Percentiles rank a stretch among this genome's conserved stretches.
Conservation (phyloP, 805 yeast species). For the Saccharomycopsis fermentans region DNA sequence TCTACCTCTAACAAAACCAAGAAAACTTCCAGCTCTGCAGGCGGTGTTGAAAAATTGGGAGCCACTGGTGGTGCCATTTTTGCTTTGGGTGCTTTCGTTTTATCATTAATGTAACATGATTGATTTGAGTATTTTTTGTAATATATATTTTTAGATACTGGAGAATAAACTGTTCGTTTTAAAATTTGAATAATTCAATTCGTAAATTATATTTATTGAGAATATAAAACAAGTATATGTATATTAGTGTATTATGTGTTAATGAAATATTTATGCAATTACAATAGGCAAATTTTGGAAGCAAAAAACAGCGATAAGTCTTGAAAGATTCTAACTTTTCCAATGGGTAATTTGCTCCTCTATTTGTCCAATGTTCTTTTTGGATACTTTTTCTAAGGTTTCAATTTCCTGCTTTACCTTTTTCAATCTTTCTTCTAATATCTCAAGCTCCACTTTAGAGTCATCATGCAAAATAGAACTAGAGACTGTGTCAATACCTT, state of each 20-base stretch:
- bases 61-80: neutral
- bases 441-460: slow-evolving; percentile 7
- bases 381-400: slow-evolving; percentile 3
- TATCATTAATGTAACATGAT: neutral
- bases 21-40: neutral
- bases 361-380: slow-evolving; percentile 7
- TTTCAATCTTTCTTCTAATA: slow-evolving; percentile 1
- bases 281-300: neutral
- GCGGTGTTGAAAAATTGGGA: neutral
- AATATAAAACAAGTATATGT: neutral
- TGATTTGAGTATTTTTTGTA: neutral
- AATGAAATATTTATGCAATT: neutral
- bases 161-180: neutral
- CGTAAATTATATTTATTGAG: neutral
- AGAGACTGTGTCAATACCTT: neutral
- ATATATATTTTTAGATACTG: neutral
- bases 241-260: neutral
- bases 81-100: neutral
- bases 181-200: neutral
- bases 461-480: slow-evolving; percentile 14
- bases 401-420: slow-evolving; percentile 5
- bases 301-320: neutral
- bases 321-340: neutral
- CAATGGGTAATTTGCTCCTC: slow-evolving; percentile 8
- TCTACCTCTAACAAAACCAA: neutral